Evolutionary conservation across 192 early-diverging fungal genomes (phyloP).

Genomic region (Umbelopsis sp.): DNA sequence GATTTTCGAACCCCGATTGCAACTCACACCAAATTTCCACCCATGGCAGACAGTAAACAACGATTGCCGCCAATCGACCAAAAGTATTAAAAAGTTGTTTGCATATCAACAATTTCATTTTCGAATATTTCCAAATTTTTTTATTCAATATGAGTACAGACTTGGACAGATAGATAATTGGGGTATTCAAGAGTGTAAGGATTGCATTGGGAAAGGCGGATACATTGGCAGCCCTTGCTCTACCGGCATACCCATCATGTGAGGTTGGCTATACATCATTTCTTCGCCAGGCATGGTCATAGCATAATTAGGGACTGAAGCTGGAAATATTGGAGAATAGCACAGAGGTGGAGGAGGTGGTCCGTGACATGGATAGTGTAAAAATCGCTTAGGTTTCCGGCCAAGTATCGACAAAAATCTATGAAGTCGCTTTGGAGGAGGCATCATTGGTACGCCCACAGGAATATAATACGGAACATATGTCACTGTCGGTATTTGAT

Average conservation of each 20-base stretch:
- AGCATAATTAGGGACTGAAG: neutral
- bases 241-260: conserved; percentile 7
- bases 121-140: neutral
- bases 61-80: neutral
- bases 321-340: neutral
- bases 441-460: neutral
- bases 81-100: neutral
- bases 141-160: neutral
- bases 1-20: neutral
- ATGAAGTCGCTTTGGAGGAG: neutral
- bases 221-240: neutral
- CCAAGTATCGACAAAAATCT: neutral
- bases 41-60: neutral
- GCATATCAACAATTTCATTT: neutral
- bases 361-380: neutral
- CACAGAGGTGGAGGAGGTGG: neutral
- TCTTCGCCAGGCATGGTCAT: neutral
- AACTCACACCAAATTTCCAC: neutral
- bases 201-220: neutral
- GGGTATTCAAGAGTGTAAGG: neutral
- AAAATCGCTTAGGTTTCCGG: neutral
- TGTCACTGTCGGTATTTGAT: conserved; percentile 4
- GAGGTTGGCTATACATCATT: neutral
- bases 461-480: conserved; percentile 6
- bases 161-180: neutral